Evolutionary conservation across 2,329 filamentous ascomycete genomes (phyloP), one percentile per base, ranked within the genome.

Genomic region (Spiromastix sp.): DNA sequence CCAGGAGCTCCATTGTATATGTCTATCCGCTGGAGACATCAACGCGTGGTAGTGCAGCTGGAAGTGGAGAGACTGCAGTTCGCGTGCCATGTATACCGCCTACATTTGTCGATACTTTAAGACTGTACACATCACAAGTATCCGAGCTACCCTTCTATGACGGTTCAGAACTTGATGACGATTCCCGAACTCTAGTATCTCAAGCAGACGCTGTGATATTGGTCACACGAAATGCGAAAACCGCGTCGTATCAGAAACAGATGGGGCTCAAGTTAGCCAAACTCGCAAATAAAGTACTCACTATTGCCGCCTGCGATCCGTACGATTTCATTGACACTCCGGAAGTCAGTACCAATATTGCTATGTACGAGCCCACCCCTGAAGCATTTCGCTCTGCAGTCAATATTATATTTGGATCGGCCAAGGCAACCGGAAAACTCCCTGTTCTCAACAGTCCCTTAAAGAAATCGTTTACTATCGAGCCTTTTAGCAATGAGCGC

Each of bases 361-460:
- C 60, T 4, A 65, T 59, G 4, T 65, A 66, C 34, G 63, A 67
- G 33, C 63, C 63, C 10, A 67, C 60, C 0, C 33, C 54, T 9
- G 59, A 61, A 30, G 62, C 63, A 3, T 66, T 66, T 37, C 43
- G 48, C 13, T 54, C 59, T 7, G 61, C 60, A 5, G 47, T 54
- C 3, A 48, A 57, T 30, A 46, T 61, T 4, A 56, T 66, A 12
- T 67, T 66, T 37, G 60, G 61, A 7, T 28, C 37, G 2, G 32
- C 36, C 3, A 29, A 40, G 4, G 41, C 58, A 16, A 44, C 40
- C 10, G 63, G 63, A 3, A 29, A 34, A 13, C 50, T 66, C 20
- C 63, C 63, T 26, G 52, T 66, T 18, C 49, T 49, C 13, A 24
- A 30, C 4, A 43, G 42, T 35, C 33, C 34, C 12, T n/a, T n/a